Conservation (phyloP, 768 basidiomycete species). For the Mycena maculata region DNA sequence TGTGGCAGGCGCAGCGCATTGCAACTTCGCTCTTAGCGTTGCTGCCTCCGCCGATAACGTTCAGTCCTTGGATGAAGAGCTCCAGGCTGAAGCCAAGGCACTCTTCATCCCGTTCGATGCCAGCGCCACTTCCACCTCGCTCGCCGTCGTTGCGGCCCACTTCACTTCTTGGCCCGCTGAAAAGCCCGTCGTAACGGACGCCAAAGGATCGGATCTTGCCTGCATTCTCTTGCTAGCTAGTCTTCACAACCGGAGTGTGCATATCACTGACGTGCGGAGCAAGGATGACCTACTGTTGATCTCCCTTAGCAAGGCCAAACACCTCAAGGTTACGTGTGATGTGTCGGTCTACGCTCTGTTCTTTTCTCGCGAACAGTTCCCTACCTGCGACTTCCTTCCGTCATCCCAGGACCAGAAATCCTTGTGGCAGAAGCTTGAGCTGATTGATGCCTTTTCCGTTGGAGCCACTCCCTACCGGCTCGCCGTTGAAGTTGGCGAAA, state of each 20-base stretch:
- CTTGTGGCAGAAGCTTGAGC: slow-evolving; percentile 86
- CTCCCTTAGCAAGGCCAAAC: slow-evolving; percentile 92
- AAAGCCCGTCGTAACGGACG: slow-evolving; percentile 95
- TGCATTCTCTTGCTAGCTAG: slow-evolving; percentile 95
- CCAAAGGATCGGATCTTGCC: slow-evolving; percentile 90
- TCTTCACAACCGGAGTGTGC: slow-evolving; percentile 87
- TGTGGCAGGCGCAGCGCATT: slow-evolving; percentile 73
- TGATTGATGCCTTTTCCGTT: slow-evolving; percentile 92
- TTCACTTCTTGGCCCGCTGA: slow-evolving; percentile 92
- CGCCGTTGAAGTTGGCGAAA: slow-evolving; percentile 69
- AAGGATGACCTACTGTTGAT: slow-evolving; percentile 91
- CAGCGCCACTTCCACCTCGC: slow-evolving; percentile 59
- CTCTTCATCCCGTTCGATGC: slow-evolving; percentile 86
- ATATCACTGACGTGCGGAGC: slow-evolving; percentile 89
- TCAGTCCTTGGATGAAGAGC: slow-evolving; percentile 73
- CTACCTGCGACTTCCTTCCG: slow-evolving; percentile 73
- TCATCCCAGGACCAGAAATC: slow-evolving; percentile 80
- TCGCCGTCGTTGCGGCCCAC: slow-evolving; percentile 85
- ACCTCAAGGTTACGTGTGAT: slow-evolving; percentile 95
- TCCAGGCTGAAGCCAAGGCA: slow-evolving; percentile 83
- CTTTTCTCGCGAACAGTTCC: slow-evolving; percentile 83
- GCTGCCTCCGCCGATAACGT: slow-evolving; percentile 79
- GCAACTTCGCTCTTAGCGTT: slow-evolving; percentile 89
- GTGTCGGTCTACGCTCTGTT: slow-evolving; percentile 93
- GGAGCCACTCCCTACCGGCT: slow-evolving; percentile 86